Evolutionary conservation across 352 stramenopile species (phyloP).

Genomic region (Phytophthora nicotianae): DNA sequence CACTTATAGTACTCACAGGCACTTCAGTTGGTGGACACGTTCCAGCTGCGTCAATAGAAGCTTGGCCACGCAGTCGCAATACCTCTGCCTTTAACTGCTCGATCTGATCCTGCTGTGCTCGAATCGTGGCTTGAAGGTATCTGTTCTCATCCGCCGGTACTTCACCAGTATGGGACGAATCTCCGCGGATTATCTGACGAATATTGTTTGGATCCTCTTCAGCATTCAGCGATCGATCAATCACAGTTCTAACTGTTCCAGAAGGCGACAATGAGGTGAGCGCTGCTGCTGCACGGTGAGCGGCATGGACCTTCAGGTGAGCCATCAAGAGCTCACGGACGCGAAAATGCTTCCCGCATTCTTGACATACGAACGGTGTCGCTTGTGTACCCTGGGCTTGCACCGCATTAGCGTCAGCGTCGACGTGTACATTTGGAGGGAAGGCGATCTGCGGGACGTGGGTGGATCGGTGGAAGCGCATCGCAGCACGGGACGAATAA

Average conservation of each 20-base stretch:
- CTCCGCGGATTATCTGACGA: background rate
- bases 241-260: constrained; percentile 5
- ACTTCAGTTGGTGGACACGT: constrained; percentile 3
- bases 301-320: constrained; percentile 25
- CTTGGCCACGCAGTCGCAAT: constrained; percentile 32
- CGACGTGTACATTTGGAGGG: constrained; percentile 2
- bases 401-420: background rate
- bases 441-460: constrained; percentile 28
- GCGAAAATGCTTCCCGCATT: constrained; percentile 39
- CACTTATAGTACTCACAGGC: constrained; percentile 1
- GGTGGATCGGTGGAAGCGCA: constrained; percentile 58
- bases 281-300: constrained; percentile 20
- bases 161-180: background rate
- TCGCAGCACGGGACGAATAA: constrained; percentile 67
- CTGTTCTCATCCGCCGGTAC: constrained; percentile 18
- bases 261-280: constrained; percentile 21
- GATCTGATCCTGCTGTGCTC: constrained; percentile 54
- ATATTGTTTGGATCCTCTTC: constrained; percentile 1
- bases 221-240: constrained; percentile 9
- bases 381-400: constrained; percentile 4
- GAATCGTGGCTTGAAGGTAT: constrained; percentile 44
- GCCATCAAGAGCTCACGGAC: constrained; percentile 39
- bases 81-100: constrained; percentile 45
- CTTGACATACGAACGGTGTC: constrained; percentile 25
- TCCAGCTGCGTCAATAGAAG: constrained; percentile 12